Evolutionary conservation across 192 early-diverging fungal species (phyloP), one percentile per base, ranked within the genome.

Genomic region (Irineochytrium annulatum): DNA sequence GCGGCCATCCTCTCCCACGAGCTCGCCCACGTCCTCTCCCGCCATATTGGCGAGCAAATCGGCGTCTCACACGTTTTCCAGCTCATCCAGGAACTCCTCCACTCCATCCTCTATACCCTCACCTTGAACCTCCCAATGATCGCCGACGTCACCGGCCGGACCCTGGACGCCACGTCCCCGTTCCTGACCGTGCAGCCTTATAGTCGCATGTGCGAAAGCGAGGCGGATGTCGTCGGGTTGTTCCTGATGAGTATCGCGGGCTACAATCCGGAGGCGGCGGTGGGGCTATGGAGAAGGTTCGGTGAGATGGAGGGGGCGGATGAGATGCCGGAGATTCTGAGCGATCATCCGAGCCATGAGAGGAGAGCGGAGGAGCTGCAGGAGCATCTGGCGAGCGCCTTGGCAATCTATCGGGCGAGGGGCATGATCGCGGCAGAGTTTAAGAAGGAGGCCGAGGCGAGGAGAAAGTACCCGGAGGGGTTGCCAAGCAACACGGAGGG

Each of bases 151-250:
- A 58, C 45, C 28, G 76, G 76, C 1, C 55, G 68, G 8, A 53
- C 44, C 0, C 35, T 77, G 0, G 69, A 77, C 35, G 57, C 43
- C 16, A 62, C 58, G 17, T 65, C 67, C 2, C 65, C 68, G 14
- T 46, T 75, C 28, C 26, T 77, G 22, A 59, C 61, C 19, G 59
- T 58, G 1, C 37, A 68, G 30, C 76, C 76, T 0, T 71, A 74
- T 39, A 71, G 68, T 1, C 76, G 76, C 1, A 67, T 77, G 55
- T 75, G 73, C 57, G 76, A 77, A 43, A 63, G 46, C n/a, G 76
- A 77, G 48, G 76, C 76, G 1, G 76, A 77, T 52, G 43, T 57
- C 28, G 62, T 77, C 49, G 76, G 76, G 6, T n/a, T 77, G 30
- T 77, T 65, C 51, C 37, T 77, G 22, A 77, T 77, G 76, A 43